These are phyloP conservation scores for Millerozyma miso DNA, from an alignment of 805 yeast species.

Conservation along the genomic window DNA sequence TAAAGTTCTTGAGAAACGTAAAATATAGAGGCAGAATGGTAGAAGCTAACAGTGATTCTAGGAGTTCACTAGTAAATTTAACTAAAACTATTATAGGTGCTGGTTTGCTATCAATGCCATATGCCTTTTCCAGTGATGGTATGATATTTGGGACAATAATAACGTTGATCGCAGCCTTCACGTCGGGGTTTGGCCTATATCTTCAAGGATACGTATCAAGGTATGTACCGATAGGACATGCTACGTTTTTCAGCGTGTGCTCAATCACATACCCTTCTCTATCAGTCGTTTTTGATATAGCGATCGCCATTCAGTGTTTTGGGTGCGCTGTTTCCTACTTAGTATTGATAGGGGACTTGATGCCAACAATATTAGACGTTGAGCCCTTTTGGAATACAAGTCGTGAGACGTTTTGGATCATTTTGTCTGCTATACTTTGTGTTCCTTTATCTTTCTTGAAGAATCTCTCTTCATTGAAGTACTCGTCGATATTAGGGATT, in stretches of 20 bases:
- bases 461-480: slow-evolving; percentile 75
- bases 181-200: slow-evolving; percentile 66
- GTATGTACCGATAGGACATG: slow-evolving; percentile 53
- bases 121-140: slow-evolving; percentile 67
- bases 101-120: slow-evolving; percentile 73
- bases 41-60: slow-evolving; percentile 8
- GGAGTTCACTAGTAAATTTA: slow-evolving; percentile 62
- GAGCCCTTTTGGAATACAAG: slow-evolving; percentile 17
- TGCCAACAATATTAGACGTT: slow-evolving; percentile 51
- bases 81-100: slow-evolving; percentile 80
- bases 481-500: slow-evolving; percentile 80
- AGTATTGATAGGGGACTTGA: slow-evolving; percentile 66
- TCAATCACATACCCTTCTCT: slow-evolving; percentile 57
- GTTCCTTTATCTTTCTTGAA: slow-evolving; percentile 71
- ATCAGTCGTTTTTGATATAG: slow-evolving; percentile 59
- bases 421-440: slow-evolving; percentile 38
- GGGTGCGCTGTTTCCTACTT: slow-evolving; percentile 67
- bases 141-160: slow-evolving; percentile 52
- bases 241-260: slow-evolving; percentile 71
- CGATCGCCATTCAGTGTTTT: slow-evolving; percentile 67
- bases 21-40: neutral
- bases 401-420: slow-evolving; percentile 56
- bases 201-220: slow-evolving; percentile 57
- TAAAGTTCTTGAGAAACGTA: neutral
- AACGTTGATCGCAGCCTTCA: slow-evolving; percentile 56